These are phyloP conservation scores for Phytophthora multivora DNA, from an alignment of 352 stramenopile species.

Conservation along the genomic window DNA sequence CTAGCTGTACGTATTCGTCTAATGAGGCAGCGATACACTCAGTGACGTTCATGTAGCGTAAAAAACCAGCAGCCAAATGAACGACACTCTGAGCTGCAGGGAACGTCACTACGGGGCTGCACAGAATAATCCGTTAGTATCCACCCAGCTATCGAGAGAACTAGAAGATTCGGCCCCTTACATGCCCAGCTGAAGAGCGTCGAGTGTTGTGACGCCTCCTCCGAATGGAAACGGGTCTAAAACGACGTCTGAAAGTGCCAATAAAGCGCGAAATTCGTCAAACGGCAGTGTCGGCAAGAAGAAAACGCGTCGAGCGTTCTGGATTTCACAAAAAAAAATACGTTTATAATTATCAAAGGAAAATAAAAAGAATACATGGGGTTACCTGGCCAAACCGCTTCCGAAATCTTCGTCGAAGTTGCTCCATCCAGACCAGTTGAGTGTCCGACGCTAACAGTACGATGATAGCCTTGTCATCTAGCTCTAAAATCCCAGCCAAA, in stretches of 20 bases:
- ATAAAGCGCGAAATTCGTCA: constrained; percentile 55
- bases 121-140: not conserved
- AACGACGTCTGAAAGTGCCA: constrained; percentile 67
- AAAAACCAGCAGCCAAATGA: constrained; percentile 64
- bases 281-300: constrained; percentile 71
- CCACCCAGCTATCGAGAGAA: not conserved
- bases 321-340: constrained; percentile 4
- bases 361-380: not conserved
- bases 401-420: constrained; percentile 47
- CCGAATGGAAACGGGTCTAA: constrained; percentile 88
- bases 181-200: constrained; percentile 78
- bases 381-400: constrained; percentile 41
- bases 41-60: constrained; percentile 57
- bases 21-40: constrained; percentile 45
- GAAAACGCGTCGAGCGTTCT: constrained; percentile 44
- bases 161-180: constrained; percentile 27
- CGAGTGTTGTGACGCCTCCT: constrained; percentile 83
- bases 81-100: constrained; percentile 56
- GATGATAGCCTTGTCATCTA: constrained; percentile 42
- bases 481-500: constrained; percentile 42
- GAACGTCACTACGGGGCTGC: constrained; percentile 62
- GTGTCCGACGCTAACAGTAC: constrained; percentile 53
- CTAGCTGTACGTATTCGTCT: constrained; percentile 44
- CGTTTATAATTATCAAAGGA: too few relatives aligned
- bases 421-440: constrained; percentile 60